Conservation (phyloP, 2,329 filamentous ascomycete species). For the Hymenoscyphus fraxineus region DNA sequence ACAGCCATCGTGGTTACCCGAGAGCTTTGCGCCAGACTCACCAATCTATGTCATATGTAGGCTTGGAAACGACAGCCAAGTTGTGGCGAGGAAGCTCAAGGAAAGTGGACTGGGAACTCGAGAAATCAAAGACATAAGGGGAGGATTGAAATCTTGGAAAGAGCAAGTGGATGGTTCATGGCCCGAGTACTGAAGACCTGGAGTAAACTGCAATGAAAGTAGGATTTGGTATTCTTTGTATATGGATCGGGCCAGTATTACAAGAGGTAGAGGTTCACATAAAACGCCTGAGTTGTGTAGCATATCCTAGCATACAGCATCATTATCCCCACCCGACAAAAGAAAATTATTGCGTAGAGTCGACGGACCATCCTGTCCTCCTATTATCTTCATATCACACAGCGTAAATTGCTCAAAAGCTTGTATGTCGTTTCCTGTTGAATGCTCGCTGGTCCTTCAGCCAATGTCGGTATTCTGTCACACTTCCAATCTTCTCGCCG, state of each 20-base stretch:
- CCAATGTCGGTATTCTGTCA: conserved; percentile 89
- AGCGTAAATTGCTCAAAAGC: conserved; percentile 11
- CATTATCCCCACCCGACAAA: conserved; percentile 10
- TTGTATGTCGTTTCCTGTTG: conserved; percentile 68
- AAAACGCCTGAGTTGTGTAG: conserved; percentile 11
- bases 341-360: conserved; percentile 10
- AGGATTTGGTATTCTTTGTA: conserved; percentile 14
- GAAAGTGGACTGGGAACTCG: conserved; percentile 49
- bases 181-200: conserved; percentile 47
- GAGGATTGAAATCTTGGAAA: conserved; percentile 72
- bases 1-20: conserved; percentile 38
- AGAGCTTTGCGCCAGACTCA: conserved; percentile 39
- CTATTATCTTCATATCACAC: conserved; percentile 12
- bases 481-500: conserved; percentile 95
- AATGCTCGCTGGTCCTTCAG: conserved; percentile 96
- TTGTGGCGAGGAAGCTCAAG: conserved; percentile 63
- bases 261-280: conserved; percentile 10
- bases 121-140: conserved; percentile 66
- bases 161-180: conserved; percentile 58
- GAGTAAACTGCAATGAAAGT: background rate
- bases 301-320: conserved; percentile 8
- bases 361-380: background rate
- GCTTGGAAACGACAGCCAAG: conserved; percentile 74
- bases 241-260: conserved; percentile 6
- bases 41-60: conserved; percentile 71